phyloP scores from a whole-genome alignment of 2,329 filamentous ascomycete species.

The Neofusicoccum ribis region DNA sequence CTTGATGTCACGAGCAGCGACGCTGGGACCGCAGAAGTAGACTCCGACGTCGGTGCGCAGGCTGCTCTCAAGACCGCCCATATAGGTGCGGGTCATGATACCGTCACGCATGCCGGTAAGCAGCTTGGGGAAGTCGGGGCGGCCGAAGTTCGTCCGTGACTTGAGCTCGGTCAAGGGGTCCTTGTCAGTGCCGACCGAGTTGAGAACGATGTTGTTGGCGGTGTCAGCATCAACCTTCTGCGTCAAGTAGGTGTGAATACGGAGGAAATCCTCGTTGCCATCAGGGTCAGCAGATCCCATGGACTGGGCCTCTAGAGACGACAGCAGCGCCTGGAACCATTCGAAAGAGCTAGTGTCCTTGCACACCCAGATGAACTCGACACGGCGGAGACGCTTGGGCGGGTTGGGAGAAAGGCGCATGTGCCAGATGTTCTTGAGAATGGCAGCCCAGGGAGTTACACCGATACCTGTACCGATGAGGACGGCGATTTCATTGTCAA shows the following conservation, averaged over 20 bases:
- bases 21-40: conserved; percentile 93
- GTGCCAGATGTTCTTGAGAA: conserved; percentile 98
- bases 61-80: conserved; percentile 75
- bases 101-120: conserved; percentile 85
- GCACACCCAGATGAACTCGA: conserved; percentile 99
- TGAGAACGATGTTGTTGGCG: conserved; percentile 93
- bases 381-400: conserved; percentile 82
- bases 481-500: conserved; percentile 86
- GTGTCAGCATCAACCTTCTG: conserved; percentile 91
- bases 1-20: conserved; percentile 78
- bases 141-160: conserved; percentile 88
- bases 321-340: conserved; percentile 95
- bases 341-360: conserved; percentile 94
- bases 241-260: conserved; percentile 97
- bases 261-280: conserved; percentile 70
- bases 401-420: conserved; percentile 87
- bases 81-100: conserved; percentile 80
- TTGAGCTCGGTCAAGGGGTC: conserved; percentile 93
- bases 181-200: conserved; percentile 82
- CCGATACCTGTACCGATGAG: conserved; percentile 85
- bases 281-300: conserved; percentile 56
- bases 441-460: conserved; percentile 82
- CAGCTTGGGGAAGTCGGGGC: conserved; percentile 81
- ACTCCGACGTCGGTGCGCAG: conserved; percentile 87
- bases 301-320: conserved; percentile 85